Evolutionary conservation across 1,284 basidiomycete genomes (phyloP).

Genomic region (Taiwanofungus camphoratus): DNA sequence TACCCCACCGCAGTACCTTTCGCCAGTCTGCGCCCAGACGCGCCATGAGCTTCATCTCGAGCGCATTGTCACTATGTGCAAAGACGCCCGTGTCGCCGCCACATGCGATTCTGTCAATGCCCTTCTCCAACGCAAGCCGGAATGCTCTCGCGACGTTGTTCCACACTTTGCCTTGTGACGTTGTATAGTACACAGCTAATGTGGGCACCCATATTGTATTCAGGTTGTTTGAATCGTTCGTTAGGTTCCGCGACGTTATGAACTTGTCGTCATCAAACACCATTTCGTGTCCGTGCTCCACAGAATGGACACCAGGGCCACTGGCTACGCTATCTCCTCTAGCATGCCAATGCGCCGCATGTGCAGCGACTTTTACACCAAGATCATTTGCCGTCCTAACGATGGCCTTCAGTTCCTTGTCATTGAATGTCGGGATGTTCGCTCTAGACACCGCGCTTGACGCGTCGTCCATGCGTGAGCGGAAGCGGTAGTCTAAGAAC

Average conservation of each 20-base stretch:
- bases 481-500: slow-evolving; percentile 46
- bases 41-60: slow-evolving; percentile 60
- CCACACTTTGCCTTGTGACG: slow-evolving; percentile 30
- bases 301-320: slow-evolving; percentile 34
- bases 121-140: slow-evolving; percentile 35
- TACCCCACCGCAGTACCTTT: slow-evolving; percentile 53
- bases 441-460: slow-evolving; percentile 29
- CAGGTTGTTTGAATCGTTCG: slow-evolving; percentile 3
- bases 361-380: slow-evolving; percentile 57
- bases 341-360: slow-evolving; percentile 38
- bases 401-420: slow-evolving; percentile 44
- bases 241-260: background rate
- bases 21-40: slow-evolving; percentile 47
- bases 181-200: slow-evolving; percentile 44
- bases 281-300: slow-evolving; percentile 42
- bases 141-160: slow-evolving; percentile 36
- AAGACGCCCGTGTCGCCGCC: slow-evolving; percentile 64
- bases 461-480: slow-evolving; percentile 38
- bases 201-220: slow-evolving; percentile 54
- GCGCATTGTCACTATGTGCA: slow-evolving; percentile 53
- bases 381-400: slow-evolving; percentile 45
- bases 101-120: slow-evolving; percentile 46
- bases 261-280: slow-evolving; percentile 26
- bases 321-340: slow-evolving; percentile 20
- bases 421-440: slow-evolving; percentile 40